A percentile compares a stretch with the other conserved stretches of the same genome.
These are phyloP conservation scores for Phytophthora fragariae DNA, from an alignment of 352 stramenopile species.

Conservation along the genomic window DNA sequence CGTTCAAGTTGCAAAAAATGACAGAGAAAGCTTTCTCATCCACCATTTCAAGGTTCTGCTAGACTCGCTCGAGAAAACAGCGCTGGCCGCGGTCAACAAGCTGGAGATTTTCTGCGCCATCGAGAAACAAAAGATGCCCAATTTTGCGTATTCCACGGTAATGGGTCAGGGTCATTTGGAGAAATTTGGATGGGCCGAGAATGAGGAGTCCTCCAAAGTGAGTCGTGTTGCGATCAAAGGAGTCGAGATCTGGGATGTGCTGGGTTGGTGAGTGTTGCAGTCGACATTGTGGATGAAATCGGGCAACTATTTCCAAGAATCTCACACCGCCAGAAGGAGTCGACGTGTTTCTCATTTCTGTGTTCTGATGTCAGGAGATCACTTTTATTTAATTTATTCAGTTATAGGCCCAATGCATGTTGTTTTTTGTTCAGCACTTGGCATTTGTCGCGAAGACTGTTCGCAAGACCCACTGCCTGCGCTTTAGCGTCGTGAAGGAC, in stretches of 20 bases:
- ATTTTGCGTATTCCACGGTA: conserved; percentile 2
- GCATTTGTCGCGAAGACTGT: too few species aligned
- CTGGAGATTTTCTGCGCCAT: conserved; percentile 24
- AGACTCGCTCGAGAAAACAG: not conserved
- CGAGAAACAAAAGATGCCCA: not conserved
- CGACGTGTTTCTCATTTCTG: not conserved
- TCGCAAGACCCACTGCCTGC: conserved; percentile 28
- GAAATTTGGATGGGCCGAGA: conserved; percentile 4
- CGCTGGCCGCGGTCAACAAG: conserved; percentile 3
- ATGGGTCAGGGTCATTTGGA: conserved; percentile 2
- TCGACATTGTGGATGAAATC: conserved; percentile 74
- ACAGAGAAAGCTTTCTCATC: conserved; percentile 10
- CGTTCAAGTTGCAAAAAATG: conserved; percentile 9
- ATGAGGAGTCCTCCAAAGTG: conserved; percentile 1
- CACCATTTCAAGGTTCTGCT: conserved; percentile 3
- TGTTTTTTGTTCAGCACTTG: too few species aligned
- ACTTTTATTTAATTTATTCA: not conserved
- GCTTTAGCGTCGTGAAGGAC: conserved; percentile 39
- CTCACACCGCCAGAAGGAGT: not conserved
- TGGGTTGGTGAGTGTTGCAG: conserved; percentile 23
- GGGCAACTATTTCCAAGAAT: conserved; percentile 28
- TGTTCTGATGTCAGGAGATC: not conserved
- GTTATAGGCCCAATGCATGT: not conserved
- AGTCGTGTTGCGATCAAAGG: conserved; percentile 1
- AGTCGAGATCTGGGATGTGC: conserved; percentile 4